phyloP scores from a whole-genome alignment of 805 yeast genomes.

The Debaryomyces tyrocola region DNA sequence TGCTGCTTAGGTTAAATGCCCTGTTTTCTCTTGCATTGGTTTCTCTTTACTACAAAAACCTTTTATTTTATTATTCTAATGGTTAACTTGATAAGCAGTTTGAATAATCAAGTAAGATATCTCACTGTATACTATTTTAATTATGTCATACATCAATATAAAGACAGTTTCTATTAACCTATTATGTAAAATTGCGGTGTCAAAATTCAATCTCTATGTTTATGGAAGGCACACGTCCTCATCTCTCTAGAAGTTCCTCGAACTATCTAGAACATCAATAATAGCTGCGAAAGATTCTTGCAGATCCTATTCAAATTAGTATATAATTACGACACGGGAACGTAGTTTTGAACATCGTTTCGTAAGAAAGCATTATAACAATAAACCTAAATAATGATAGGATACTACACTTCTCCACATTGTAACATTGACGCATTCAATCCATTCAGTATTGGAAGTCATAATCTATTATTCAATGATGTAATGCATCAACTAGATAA shows the following conservation, averaged over 20 bases:
- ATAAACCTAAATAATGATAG: not conserved
- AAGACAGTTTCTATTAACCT: not conserved
- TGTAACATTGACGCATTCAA: no score
- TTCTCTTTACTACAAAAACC: not conserved
- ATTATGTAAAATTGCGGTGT: not conserved
- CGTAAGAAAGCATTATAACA: not conserved
- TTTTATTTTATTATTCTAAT: not conserved
- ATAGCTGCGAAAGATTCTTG: conserved; percentile 1
- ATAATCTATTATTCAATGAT: not conserved
- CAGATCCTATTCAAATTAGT: not conserved
- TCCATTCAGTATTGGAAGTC: no score
- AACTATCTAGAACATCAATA: not conserved
- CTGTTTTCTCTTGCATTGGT: not conserved
- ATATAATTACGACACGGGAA: not conserved
- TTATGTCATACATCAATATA: conserved; percentile 4
- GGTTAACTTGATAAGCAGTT: not conserved
- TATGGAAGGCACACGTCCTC: not conserved
- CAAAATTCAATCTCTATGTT: not conserved
- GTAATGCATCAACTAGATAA: not conserved
- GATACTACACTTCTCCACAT: no score
- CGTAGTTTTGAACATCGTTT: no score
- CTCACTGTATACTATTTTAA: conserved; percentile 6
- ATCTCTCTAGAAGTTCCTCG: not conserved
- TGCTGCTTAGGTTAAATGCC: conserved; percentile 14
- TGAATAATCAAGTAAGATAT: not conserved